Percentiles rank a stretch among this genome's conserved stretches.
phyloP scores from a whole-genome alignment of 148 eudicot species.

The Camellia lanceoleosa region DNA sequence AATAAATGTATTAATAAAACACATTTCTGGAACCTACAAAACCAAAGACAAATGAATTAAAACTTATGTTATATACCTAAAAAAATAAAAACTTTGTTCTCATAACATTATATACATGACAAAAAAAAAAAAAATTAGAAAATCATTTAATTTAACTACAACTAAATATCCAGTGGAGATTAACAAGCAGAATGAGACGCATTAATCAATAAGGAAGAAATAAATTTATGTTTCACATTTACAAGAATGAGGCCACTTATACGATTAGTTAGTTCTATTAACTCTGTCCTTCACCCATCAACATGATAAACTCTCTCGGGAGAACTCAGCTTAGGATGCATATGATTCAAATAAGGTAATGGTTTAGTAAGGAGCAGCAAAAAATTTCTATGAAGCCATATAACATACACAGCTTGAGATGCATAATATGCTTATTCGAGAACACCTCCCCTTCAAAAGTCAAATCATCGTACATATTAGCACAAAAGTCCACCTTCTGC shows the following conservation, averaged over 20 bases:
- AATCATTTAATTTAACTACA: not conserved
- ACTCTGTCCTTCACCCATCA: not conserved
- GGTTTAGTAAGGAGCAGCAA: no score
- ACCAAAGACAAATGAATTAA: slow-evolving; percentile 8
- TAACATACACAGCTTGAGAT: no score
- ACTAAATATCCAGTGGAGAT: not conserved
- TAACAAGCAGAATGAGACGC: not conserved
- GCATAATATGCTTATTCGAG: not conserved
- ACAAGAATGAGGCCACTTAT: not conserved
- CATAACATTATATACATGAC: not conserved
- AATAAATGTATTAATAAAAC: slow-evolving; percentile 61
- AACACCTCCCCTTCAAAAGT: not conserved
- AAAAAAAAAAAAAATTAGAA: not conserved
- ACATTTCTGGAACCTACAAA: slow-evolving; percentile 82
- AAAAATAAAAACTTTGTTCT: not conserved
- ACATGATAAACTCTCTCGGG: not conserved
- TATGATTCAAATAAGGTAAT: no score
- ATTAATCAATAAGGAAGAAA: not conserved
- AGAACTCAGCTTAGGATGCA: no score
- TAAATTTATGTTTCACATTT: not conserved
- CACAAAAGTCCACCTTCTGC: not conserved
- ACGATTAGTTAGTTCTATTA: not conserved
- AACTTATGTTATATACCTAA: no score
- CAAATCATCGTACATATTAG: not conserved
- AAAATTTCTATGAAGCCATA: no score